Percentiles rank a stretch among this genome's conserved stretches.
phyloP scores from a whole-genome alignment of 306 rosid species.

The Prunus kanzakura region DNA sequence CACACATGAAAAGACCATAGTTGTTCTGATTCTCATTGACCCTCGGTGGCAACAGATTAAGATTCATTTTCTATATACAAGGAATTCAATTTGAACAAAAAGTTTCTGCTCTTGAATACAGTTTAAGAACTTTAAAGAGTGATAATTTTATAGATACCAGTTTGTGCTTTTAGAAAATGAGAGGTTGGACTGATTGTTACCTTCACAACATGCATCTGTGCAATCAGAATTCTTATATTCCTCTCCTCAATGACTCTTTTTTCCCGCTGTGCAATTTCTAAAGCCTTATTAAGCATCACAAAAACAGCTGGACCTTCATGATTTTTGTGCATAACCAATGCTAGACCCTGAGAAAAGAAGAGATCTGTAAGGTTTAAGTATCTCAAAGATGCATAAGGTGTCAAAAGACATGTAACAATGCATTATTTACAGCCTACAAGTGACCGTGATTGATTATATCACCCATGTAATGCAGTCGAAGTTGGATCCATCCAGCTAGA shows the following conservation, averaged over 20 bases:
- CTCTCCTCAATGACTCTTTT: conserved; percentile 76
- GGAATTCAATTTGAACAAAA: conserved; percentile 2
- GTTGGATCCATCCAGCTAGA: background rate
- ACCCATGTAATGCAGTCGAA: background rate
- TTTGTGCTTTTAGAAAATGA: background rate
- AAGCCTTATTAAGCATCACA: conserved; percentile 68
- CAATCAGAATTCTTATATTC: conserved; percentile 76
- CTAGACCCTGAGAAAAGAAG: conserved; percentile 63
- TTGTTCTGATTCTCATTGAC: background rate
- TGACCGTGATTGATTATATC: background rate
- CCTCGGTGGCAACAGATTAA: background rate
- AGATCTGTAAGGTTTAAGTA: background rate
- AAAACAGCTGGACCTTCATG: conserved; percentile 73
- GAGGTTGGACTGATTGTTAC: conserved; percentile 30
- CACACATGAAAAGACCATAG: background rate
- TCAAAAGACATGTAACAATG: background rate
- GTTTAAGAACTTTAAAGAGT: conserved; percentile 9
- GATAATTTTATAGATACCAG: conserved; percentile 10
- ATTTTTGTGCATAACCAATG: conserved; percentile 85
- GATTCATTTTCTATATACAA: background rate
- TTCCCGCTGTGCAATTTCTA: conserved; percentile 53
- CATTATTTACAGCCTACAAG: background rate
- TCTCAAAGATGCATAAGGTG: conserved; percentile 1
- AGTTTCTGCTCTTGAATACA: background rate
- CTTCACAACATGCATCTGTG: conserved; percentile 84